phyloP scores from a whole-genome alignment of 1,284 basidiomycete species.

The Mycosarcoma maydis region DNA sequence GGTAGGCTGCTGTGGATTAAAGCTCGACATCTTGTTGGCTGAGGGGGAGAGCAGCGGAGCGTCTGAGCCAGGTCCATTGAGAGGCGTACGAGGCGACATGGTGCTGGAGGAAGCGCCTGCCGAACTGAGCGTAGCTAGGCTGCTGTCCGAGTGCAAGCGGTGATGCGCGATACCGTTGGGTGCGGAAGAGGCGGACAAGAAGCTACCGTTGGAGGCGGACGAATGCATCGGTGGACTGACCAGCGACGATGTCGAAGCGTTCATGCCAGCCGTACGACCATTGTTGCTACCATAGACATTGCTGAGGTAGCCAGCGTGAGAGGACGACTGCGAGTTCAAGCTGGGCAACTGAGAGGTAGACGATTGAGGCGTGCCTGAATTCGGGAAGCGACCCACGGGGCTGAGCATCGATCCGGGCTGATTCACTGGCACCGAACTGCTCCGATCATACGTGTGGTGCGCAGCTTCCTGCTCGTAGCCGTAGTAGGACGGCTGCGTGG shows the following conservation, averaged over 20 bases:
- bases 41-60: conserved; percentile 35
- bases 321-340: conserved; percentile 14
- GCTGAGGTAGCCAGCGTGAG: conserved; percentile 32
- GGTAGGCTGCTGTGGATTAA: conserved; percentile 37
- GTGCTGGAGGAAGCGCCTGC: conserved; percentile 23
- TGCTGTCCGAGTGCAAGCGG: conserved; percentile 48
- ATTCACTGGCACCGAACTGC: conserved; percentile 32
- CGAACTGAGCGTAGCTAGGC: conserved; percentile 32
- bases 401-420: conserved; percentile 38
- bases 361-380: conserved; percentile 26
- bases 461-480: conserved; percentile 39
- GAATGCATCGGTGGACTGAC: conserved; percentile 44
- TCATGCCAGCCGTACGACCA: conserved; percentile 9
- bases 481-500: conserved; percentile 26
- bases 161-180: conserved; percentile 39
- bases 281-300: conserved; percentile 29
- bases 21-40: conserved; percentile 28
- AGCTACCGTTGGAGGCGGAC: conserved; percentile 24
- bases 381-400: conserved; percentile 31
- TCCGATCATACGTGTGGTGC: conserved; percentile 41
- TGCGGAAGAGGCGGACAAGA: conserved; percentile 32
- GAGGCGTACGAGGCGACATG: conserved; percentile 48
- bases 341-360: conserved; percentile 39
- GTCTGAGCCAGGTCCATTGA: conserved; percentile 36
- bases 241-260: conserved; percentile 25